A percentile compares a stretch with the other conserved stretches of the same genome.
Conservation (phyloP, 2,329 filamentous ascomycete species). For the Apiospora saccharicola region DNA sequence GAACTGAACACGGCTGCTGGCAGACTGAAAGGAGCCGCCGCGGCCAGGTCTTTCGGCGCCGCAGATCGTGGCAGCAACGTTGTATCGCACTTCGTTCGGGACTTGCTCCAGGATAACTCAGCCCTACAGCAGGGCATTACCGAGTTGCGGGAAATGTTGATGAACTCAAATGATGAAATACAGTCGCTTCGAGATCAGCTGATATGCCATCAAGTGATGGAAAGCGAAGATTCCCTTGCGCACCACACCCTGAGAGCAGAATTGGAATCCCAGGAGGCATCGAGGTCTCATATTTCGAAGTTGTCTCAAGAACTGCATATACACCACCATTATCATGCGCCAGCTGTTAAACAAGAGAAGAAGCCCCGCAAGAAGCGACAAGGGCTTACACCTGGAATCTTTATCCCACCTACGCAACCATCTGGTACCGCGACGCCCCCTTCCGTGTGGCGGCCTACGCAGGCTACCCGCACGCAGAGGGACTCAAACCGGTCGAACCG, state of each 20-base stretch:
- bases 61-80: slow-evolving; percentile 70
- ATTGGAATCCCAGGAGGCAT: slow-evolving; percentile 60
- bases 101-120: slow-evolving; percentile 93
- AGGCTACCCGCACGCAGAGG: slow-evolving; percentile 51
- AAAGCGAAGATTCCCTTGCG: slow-evolving; percentile 47
- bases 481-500: slow-evolving; percentile 61
- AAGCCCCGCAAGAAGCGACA: slow-evolving; percentile 78
- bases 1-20: slow-evolving; percentile 83
- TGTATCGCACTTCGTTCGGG: slow-evolving; percentile 95
- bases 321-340: slow-evolving; percentile 90
- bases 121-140: slow-evolving; percentile 91
- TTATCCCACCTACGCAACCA: slow-evolving; percentile 60
- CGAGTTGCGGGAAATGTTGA: slow-evolving; percentile 88
- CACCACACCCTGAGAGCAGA: slow-evolving; percentile 74
- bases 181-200: slow-evolving; percentile 85
- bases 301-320: slow-evolving; percentile 83
- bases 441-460: slow-evolving; percentile 47
- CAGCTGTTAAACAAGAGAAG: slow-evolving; percentile 66
- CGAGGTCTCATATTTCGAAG: slow-evolving; percentile 43
- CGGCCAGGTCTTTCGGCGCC: slow-evolving; percentile 68
- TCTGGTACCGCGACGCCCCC: slow-evolving; percentile 52
- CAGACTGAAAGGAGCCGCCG: slow-evolving; percentile 82
- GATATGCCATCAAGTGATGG: slow-evolving; percentile 76
- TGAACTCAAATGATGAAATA: slow-evolving; percentile 93
- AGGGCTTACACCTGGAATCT: slow-evolving; percentile 65